Conservation (phyloP, 306 rosid genomes). For the Cucurbita argyrosperma region DNA sequence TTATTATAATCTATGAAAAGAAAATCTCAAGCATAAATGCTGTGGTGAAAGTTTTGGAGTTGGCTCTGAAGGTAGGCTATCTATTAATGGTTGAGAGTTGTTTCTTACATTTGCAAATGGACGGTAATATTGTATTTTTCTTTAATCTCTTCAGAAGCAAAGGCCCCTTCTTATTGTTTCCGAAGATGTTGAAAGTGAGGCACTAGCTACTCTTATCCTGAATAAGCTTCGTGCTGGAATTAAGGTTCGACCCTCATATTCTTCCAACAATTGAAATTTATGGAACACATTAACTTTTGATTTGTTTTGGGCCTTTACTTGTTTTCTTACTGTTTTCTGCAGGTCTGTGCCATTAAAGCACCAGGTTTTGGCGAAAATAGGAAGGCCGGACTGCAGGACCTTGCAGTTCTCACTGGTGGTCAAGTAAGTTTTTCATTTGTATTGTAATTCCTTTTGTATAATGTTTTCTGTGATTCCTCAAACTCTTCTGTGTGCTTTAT, state of each 20-base stretch:
- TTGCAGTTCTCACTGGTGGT: conserved; percentile 85
- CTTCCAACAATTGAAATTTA: background rate
- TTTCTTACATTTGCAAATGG: background rate
- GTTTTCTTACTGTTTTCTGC: background rate
- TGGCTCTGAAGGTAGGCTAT: conserved; percentile 64
- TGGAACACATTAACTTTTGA: background rate
- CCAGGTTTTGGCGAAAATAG: conserved; percentile 95
- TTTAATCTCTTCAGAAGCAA: conserved; percentile 42
- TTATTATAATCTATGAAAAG: conserved; percentile 86
- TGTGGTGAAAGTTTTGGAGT: conserved; percentile 68
- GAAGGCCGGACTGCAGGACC: conserved; percentile 66
- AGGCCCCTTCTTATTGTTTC: conserved; percentile 72
- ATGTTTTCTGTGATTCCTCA: background rate
- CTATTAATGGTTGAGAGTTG: background rate
- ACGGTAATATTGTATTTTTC: background rate
- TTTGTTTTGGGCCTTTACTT: background rate
- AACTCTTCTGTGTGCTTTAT: background rate
- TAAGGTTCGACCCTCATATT: conserved; percentile 36
- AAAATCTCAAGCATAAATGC: conserved; percentile 70
- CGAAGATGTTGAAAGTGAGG: conserved; percentile 91
- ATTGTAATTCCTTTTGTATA: background rate
- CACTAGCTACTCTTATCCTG: conserved; percentile 68
- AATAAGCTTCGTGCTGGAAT: conserved; percentile 97
- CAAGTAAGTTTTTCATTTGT: conserved; percentile 24
- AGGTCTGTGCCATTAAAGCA: conserved; percentile 93